Evolutionary conservation across 805 yeast species (phyloP), one percentile per base, ranked within the genome.

Genomic region (Ascoidea asiatica): DNA sequence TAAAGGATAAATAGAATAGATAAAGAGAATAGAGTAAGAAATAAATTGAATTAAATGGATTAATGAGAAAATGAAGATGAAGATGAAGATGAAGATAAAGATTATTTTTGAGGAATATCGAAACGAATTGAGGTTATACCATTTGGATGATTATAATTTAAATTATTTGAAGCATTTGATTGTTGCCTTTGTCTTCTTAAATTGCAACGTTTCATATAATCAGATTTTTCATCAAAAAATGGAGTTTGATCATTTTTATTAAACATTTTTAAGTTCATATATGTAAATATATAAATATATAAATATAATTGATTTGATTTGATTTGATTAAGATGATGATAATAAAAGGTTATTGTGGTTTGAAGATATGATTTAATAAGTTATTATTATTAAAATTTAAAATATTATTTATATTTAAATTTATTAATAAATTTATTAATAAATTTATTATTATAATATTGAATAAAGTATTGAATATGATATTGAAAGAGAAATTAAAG

Each of bases 401-500:
- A 29, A 29, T 8, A 29, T 29, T 2, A 15, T 11, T 29, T 8
- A 11, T 29, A 29, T 29, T 29, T 8, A 15, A 15, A 15, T 29
- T 29, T 15, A 15, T 29, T n/a, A n/a, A n/a, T n/a, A n/a, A n/a
- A n/a, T n/a, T n/a, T n/a, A n/a, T n/a, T n/a, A n/a, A n/a, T n/a
- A n/a, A 29, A 29, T 29, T 29, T 8, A 29, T 29, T 29, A 15
- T 11, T 8, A 29, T 29, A 11, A 11, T 8, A 15, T 29, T 29
- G 35, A 11, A 15, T 29, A 29, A 29, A 29, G 4, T 3, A 29
- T 8, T 11, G 35, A 29, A 23, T 41, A 5, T 23, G 21, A 44
- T 42, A 15, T 23, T 48, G 38, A 44, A 56, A 20, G 45, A 45
- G 21, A 35, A 50, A 46, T 23, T 19, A 29, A 33, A 46, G 33